Base-by-base conservation (phyloP, 352 stramenopile species). In the Globisporangium paddicum region DNA sequence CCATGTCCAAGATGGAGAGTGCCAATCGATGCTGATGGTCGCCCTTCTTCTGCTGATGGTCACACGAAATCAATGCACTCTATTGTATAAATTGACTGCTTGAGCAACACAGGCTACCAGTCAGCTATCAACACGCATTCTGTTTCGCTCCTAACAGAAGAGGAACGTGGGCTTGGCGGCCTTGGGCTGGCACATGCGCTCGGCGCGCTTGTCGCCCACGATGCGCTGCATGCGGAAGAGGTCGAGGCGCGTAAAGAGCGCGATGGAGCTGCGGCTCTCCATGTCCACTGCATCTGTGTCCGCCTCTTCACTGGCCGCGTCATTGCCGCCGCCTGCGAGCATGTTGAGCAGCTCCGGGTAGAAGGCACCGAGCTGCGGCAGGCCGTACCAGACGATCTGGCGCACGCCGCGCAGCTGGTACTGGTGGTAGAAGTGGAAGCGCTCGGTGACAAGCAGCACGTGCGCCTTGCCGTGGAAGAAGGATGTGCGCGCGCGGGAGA, bases 371-470 rank as follows among this genome's bases (percentile, higher is more conserved):
- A 90, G 81, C 10, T 72, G 66, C 2, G 83, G 83, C 46, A 83
- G 65, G 0, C 73, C 79, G 58, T 93, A 93, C 75, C 77, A 93
- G 54, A 93, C 77, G 38, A 93, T 64, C 60, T 93, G 83, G 38
- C 79, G 77, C 23, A 91, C 75, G 5, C 83, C 83, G n/a, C 83
- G 81, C 14, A 93, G 75, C 35, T 84, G 73, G 63, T 90, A 89
- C 63, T 93, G 79, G 55, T 93, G 81, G 67, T 93, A 93, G 47
- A 93, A 93, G 62, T 93, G 83, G 66, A 90, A 93, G 9, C 83
- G 83, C 62, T 93, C 83, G 26, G 83, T 90, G 41, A 86, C 76
- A n/a, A 93, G 70, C 71, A 93, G 73, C 7, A 93, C 83, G 56
- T 93, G 77, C 57, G 75, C 82, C 18, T 81, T 71, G 28, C 83